These are phyloP conservation scores for Tuber brumale DNA, from an alignment of 495 filamentous ascomycete genomes.

Conservation along the genomic window DNA sequence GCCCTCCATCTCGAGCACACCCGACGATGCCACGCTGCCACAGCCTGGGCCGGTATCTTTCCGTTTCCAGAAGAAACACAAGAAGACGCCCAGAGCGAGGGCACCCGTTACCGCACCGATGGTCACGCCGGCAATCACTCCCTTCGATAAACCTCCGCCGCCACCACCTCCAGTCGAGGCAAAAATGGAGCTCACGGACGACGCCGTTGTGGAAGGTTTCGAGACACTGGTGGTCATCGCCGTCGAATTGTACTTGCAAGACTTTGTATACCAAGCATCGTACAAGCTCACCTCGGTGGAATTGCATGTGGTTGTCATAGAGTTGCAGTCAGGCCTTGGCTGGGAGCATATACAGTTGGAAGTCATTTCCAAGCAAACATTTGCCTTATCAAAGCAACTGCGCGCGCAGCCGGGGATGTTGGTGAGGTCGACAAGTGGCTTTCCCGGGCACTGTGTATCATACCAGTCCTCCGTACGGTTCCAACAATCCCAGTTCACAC, in stretches of 20 bases:
- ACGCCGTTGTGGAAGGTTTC: neutral
- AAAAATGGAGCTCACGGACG: neutral
- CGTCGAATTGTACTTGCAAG: neutral
- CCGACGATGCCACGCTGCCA: neutral
- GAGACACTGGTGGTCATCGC: neutral
- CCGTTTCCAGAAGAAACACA: neutral
- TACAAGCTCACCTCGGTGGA: neutral
- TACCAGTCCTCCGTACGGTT: conserved; percentile 10
- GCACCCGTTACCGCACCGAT: neutral
- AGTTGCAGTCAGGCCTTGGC: neutral
- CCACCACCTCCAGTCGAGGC: neutral
- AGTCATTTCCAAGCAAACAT: neutral
- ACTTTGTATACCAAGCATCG: conserved; percentile 5
- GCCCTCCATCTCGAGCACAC: neutral
- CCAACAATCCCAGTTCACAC: neutral
- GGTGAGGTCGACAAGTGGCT: neutral
- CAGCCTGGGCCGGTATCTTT: neutral
- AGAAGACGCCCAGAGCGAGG: neutral
- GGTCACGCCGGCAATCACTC: neutral
- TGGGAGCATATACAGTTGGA: conserved; percentile 13
- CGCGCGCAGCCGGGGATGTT: conserved; percentile 5
- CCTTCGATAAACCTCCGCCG: neutral
- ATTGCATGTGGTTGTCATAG: neutral
- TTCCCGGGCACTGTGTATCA: conserved; percentile 5
- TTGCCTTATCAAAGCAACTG: neutral